phyloP scores from a whole-genome alignment of 257 asterid genomes.

The Lantana camara region DNA sequence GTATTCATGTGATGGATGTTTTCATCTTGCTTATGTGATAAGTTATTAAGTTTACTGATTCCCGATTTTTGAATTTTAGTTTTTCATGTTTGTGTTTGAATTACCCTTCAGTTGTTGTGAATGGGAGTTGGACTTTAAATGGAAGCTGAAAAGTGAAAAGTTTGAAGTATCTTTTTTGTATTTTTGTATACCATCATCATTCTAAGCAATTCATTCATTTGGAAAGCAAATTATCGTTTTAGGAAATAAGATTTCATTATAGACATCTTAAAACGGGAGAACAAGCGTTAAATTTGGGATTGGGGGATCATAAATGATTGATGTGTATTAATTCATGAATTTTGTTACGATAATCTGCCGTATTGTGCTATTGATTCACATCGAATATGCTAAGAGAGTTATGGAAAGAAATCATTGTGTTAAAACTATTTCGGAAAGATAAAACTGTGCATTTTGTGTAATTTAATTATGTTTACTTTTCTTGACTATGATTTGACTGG shows the following conservation, averaged over 20 bases:
- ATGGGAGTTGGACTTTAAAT: background rate
- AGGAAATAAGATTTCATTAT: background rate
- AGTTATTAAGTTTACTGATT: background rate
- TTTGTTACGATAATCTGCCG: background rate
- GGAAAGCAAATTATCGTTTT: background rate
- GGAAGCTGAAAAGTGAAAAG: background rate
- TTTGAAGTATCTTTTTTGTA: background rate
- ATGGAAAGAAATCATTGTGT: background rate
- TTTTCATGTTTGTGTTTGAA: no score
- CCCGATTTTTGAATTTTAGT: no score
- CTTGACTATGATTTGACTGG: background rate
- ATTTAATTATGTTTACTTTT: background rate
- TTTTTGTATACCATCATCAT: background rate
- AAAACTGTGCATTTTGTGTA: background rate
- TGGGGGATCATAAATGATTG: background rate
- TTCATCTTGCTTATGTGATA: slow-evolving; percentile 11
- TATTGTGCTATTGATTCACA: background rate
- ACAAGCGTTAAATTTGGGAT: slow-evolving; percentile 7
- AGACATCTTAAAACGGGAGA: slow-evolving; percentile 4
- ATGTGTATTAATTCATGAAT: slow-evolving; percentile 15
- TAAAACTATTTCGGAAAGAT: background rate
- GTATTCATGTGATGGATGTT: background rate
- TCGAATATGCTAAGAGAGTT: background rate
- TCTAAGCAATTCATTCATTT: background rate
- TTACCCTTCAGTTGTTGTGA: background rate